Evolutionary conservation across 345 rosid species (phyloP), one percentile per base, ranked within the genome.

Genomic region (Erysimum cheiranthoides): DNA sequence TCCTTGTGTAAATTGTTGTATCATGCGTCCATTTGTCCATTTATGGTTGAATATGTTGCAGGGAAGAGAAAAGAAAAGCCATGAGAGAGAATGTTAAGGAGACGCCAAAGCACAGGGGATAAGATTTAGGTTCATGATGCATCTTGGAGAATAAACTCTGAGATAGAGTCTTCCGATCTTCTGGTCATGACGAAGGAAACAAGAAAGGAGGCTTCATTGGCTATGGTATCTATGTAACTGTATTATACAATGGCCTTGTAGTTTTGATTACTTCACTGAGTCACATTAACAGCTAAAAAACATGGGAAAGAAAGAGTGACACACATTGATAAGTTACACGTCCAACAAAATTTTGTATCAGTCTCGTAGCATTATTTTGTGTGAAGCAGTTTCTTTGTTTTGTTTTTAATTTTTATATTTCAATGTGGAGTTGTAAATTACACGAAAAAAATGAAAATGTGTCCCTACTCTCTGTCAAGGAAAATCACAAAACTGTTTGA

Each of bases 31-130:
- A 36, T 45, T 35, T 66, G 25, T 34, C 60, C 59, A 10, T 54
- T 32, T 49, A 54, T 32, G 53, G 13, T 64, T 64, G 57, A 73
- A 25, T n/a, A 56, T 56, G 16, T 59, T 82, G 81, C 85, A 90
- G 92, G 75, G 97, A 87, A 83, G 94, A 86, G 83, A 93, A 89
- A 85, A 89, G 97, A 76, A 70, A 65, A 61, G 69, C 81, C 56
- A 53, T 76, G 63, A 81, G 91, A 75, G 75, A 39, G 70, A 74
- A 61, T n/a, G 50, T 32, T 5, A 76, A 70, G 30, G 59, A 53
- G 66, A 14, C 25, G 6, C 68, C 38, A 43, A 63, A 43, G 25
- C 68, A 28, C 9, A n/a, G 27, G 42, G 49, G 25, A 56, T 36
- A 77, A 77, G 34, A 35, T 43, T 1, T 34, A 51, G 46, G 66